Evolutionary conservation across 257 asterid species (phyloP), one percentile per base, ranked within the genome.

Genomic region (Ajuga chamaepitys): DNA sequence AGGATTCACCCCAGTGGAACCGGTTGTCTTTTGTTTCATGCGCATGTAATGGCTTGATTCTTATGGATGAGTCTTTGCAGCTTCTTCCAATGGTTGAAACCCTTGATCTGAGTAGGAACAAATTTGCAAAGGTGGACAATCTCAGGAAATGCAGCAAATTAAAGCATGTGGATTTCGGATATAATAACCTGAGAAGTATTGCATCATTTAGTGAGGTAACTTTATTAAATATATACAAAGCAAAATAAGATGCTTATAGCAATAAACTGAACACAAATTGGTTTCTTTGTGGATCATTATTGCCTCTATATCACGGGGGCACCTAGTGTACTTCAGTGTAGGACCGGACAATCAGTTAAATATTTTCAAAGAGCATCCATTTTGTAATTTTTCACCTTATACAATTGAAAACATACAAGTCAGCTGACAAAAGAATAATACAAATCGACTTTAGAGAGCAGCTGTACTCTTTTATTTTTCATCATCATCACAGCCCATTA

Each of bases 1-100:
- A 79, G 85, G 83, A 79, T 52, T 89, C 97, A 57, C 90, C 89
- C 9, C 92, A 75, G 55, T 93, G 99, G 99, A 89, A 80, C 65
- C 82, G 88, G 67, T 79, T 93, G 71, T 84, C 95, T 41, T 93
- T 87, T 68, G 89, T 88, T 62, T 93, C 99, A 9, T 89, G 97
- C 52, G 95, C 99, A 11, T 82, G 82, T 58, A 93, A 93, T 71
- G 81, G 81, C 75, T 77, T 93, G 74, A 73, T 89, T 71, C 95
- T 93, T 75, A 93, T 93, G 97, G 97, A 93, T 25, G 99, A 93
- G 78, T 88, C 99, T 17, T 78, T 93, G 83, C 97, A 84, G 77
- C 95, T 93, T 70, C 96, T 93, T 70, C 97, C 97, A 41, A 83
- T 76, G 38, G 80, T 87, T 72, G 99, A 94, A 64, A 86, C 90